Evolutionary conservation across 345 rosid species (phyloP).

Genomic region (Rhodomyrtus tomentosa): DNA sequence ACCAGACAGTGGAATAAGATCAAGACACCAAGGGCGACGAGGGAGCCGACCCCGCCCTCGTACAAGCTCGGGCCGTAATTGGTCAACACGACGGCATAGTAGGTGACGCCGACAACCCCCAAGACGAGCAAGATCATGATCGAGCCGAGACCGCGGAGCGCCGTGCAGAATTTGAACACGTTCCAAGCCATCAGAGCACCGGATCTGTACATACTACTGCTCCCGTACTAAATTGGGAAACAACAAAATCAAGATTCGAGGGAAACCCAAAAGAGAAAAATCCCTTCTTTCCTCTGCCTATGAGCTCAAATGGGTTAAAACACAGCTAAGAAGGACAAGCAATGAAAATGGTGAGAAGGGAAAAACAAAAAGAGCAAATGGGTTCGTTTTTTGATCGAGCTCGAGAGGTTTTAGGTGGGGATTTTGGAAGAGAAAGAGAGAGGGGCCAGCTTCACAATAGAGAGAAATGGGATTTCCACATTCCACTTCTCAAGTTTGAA

Average conservation of each 20-base stretch:
- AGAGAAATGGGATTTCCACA: not conserved
- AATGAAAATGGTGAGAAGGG: not conserved
- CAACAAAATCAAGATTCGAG: not conserved
- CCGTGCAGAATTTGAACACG: conserved; percentile 93
- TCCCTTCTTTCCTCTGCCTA: not conserved
- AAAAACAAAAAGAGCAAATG: not conserved
- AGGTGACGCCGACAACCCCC: conserved; percentile 87
- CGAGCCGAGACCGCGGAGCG: conserved; percentile 84
- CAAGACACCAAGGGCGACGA: conserved; percentile 46
- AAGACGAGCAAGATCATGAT: conserved; percentile 92
- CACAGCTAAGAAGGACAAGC: not conserved
- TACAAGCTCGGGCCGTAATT: conserved; percentile 75
- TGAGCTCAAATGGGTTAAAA: not conserved
- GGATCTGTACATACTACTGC: not conserved
- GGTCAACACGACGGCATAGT: conserved; percentile 83
- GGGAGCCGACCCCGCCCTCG: conserved; percentile 51
- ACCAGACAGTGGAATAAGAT: conserved; percentile 76
- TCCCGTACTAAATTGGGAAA: not conserved
- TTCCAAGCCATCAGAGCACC: conserved; percentile 82
- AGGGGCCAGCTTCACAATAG: not conserved
- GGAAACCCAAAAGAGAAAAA: not conserved
- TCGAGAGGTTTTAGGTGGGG: not conserved
- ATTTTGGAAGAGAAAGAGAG: not conserved
- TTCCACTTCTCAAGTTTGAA: not conserved
- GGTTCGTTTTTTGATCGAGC: not conserved